Evolutionary conservation across 768 basidiomycete species (phyloP).

Genomic region (Phaffia tasmanica): DNA sequence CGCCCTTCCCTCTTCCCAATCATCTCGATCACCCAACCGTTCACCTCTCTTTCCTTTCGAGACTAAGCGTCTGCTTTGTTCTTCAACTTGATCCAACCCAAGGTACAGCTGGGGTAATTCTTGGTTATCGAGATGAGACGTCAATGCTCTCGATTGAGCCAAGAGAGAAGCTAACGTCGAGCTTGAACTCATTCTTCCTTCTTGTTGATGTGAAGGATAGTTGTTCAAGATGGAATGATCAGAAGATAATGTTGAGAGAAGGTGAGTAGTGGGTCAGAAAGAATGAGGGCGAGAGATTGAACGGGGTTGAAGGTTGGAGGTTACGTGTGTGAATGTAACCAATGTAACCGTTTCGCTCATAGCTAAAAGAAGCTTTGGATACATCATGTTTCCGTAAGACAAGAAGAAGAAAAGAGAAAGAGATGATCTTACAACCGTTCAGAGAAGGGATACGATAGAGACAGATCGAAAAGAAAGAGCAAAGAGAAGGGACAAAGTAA

Average conservation of each 20-base stretch:
- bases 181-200: too few species aligned
- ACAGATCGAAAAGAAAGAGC: not conserved
- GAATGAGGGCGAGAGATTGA: too few species aligned
- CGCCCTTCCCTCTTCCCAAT: conserved; percentile 29
- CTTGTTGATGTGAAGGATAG: too few species aligned
- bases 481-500: not conserved
- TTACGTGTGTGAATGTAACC: too few species aligned
- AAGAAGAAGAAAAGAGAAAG: not conserved
- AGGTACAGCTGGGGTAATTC: conserved; percentile 81
- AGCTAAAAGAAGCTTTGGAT: too few species aligned
- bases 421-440: not conserved
- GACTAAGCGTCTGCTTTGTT: conserved; percentile 68
- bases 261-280: too few species aligned
- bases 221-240: too few species aligned
- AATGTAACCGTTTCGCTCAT: too few species aligned
- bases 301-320: too few species aligned
- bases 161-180: not conserved
- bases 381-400: too few species aligned
- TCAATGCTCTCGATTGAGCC: conserved; percentile 46
- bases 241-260: too few species aligned
- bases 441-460: not conserved
- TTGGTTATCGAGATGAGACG: conserved; percentile 60
- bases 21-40: not conserved
- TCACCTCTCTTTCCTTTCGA: conserved; percentile 27
- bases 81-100: conserved; percentile 88